Percentiles rank a stretch among this genome's conserved stretches.
phyloP scores from a whole-genome alignment of 139 green algal species.

The Desmodesmus armatus region DNA sequence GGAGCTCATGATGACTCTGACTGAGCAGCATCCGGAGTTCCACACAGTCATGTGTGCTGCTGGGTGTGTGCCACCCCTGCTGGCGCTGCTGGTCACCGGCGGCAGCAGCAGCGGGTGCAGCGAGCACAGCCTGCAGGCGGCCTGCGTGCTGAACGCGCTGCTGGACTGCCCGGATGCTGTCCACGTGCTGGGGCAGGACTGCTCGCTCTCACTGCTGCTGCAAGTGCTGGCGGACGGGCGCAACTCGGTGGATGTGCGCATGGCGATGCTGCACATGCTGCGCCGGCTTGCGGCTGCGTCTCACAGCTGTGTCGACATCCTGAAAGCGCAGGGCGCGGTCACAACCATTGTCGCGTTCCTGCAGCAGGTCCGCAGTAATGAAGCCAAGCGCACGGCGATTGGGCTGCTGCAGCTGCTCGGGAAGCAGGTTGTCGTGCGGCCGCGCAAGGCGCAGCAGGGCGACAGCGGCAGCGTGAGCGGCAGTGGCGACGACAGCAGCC shows the following conservation, averaged over 20 bases:
- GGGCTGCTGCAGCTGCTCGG: slow-evolving; percentile 37
- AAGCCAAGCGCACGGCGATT: slow-evolving; percentile 3
- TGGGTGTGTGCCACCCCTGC: slow-evolving; percentile 33
- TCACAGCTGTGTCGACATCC: background rate
- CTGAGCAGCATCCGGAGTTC: slow-evolving; percentile 27
- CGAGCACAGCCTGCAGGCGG: slow-evolving; percentile 34
- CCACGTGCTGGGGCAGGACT: slow-evolving; percentile 15
- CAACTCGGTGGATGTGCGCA: slow-evolving; percentile 19
- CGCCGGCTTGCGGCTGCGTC: background rate
- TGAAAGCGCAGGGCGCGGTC: slow-evolving; percentile 20
- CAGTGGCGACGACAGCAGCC: background rate
- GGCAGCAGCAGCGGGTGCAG: too few species aligned
- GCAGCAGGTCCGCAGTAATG: background rate
- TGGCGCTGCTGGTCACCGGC: slow-evolving; percentile 13
- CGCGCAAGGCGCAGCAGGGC: background rate
- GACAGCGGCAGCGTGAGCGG: background rate
- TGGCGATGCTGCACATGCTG: slow-evolving; percentile 34
- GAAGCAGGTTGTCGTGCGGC: background rate
- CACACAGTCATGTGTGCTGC: background rate
- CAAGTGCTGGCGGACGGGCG: background rate
- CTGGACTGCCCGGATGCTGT: background rate
- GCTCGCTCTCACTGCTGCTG: slow-evolving; percentile 1
- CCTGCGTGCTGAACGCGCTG: slow-evolving; percentile 9
- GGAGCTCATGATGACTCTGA: slow-evolving; percentile 36
- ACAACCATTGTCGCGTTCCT: background rate